phyloP scores from a whole-genome alignment of 495 filamentous ascomycete species.

The Penicillium lividum region DNA sequence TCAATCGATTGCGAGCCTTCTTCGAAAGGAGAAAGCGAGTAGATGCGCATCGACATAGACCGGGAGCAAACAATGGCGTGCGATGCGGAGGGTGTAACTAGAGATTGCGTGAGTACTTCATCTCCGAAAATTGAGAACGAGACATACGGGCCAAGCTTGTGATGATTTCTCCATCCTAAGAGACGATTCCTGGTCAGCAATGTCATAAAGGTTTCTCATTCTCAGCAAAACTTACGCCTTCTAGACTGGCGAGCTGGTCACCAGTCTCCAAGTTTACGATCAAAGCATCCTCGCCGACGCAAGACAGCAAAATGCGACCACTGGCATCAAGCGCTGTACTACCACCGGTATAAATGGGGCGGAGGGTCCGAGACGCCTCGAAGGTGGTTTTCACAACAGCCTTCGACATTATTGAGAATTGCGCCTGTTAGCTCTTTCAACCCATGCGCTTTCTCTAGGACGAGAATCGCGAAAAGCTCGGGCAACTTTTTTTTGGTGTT shows the following conservation, averaged over 20 bases:
- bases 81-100: constrained; percentile 83
- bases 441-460: constrained; percentile 13
- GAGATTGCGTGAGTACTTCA: constrained; percentile 16
- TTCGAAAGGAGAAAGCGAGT: constrained; percentile 63
- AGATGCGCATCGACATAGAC: constrained; percentile 91
- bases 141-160: constrained; percentile 77
- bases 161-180: constrained; percentile 87
- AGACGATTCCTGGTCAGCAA: constrained; percentile 18
- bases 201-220: background rate
- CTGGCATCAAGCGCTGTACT: constrained; percentile 78
- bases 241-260: constrained; percentile 77
- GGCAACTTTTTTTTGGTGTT: constrained; percentile 47
- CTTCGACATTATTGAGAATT: constrained; percentile 46
- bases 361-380: constrained; percentile 74
- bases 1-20: constrained; percentile 55
- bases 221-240: constrained; percentile 64
- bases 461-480: constrained; percentile 27
- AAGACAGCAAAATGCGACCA: constrained; percentile 82
- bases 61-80: constrained; percentile 90
- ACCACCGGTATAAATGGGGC: constrained; percentile 92
- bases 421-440: constrained; percentile 23
- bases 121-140: constrained; percentile 2
- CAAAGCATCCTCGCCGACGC: constrained; percentile 83
- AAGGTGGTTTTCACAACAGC: constrained; percentile 77
- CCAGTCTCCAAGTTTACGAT: constrained; percentile 85